phyloP scores from a whole-genome alignment of 768 basidiomycete genomes.

The Xerocomellus dryophilus region DNA sequence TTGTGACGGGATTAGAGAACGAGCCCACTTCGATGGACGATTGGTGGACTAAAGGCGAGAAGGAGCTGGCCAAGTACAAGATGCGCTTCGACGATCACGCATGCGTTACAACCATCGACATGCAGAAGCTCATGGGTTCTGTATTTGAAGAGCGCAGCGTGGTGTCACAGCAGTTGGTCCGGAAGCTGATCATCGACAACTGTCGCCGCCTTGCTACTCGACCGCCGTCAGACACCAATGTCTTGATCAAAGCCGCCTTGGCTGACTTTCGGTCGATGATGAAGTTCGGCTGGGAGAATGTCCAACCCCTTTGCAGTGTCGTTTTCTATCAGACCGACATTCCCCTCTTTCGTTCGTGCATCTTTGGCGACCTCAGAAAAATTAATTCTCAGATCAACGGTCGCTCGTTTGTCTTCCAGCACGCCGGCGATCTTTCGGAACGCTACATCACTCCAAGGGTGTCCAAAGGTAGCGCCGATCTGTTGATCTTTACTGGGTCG shows the following conservation, averaged over 20 bases:
- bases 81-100: slow-evolving; percentile 42
- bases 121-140: slow-evolving; percentile 9
- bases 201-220: slow-evolving; percentile 17
- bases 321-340: slow-evolving; percentile 19
- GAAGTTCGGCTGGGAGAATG: slow-evolving; percentile 24
- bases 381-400: slow-evolving; percentile 22
- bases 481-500: slow-evolving; percentile 22
- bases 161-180: slow-evolving; percentile 23
- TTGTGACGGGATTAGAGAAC: slow-evolving; percentile 36
- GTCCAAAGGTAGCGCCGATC: slow-evolving; percentile 25
- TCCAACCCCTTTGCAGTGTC: slow-evolving; percentile 15
- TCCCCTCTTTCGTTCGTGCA: slow-evolving; percentile 5
- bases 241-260: slow-evolving; percentile 27
- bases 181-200: slow-evolving; percentile 19
- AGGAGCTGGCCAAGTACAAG: slow-evolving; percentile 28
- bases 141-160: slow-evolving; percentile 18
- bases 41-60: slow-evolving; percentile 40
- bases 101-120: slow-evolving; percentile 39
- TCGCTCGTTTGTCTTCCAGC: slow-evolving; percentile 23
- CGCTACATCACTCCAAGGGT: slow-evolving; percentile 15
- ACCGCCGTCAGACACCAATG: slow-evolving; percentile 17
- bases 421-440: slow-evolving; percentile 15
- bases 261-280: slow-evolving; percentile 28
- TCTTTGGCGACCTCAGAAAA: slow-evolving; percentile 20
- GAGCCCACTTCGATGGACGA: slow-evolving; percentile 31